Conservation (phyloP, 305 asterid species). For the Solanum hybrid region DNA sequence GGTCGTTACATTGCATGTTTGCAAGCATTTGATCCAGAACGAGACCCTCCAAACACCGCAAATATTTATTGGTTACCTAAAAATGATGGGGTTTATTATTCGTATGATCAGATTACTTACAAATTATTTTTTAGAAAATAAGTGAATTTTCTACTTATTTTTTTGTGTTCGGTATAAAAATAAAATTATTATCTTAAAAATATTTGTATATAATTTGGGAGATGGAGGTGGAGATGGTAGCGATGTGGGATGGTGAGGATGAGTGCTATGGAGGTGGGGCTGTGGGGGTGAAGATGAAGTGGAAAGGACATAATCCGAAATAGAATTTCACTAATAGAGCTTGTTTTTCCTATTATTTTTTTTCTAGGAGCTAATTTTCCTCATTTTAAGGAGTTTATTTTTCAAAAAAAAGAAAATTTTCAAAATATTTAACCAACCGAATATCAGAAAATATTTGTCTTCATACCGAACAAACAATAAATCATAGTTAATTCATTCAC, state of each 20-base stretch:
- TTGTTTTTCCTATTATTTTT: background rate
- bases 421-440: fast-evolving
- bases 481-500: background rate
- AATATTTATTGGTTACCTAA: background rate
- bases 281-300: background rate
- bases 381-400: background rate
- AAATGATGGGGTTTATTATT: background rate
- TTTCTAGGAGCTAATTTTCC: background rate
- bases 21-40: background rate
- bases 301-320: background rate
- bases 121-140: background rate
- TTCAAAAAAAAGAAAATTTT: background rate
- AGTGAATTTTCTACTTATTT: background rate
- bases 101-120: background rate
- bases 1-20: background rate
- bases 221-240: background rate
- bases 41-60: background rate
- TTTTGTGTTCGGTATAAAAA: background rate
- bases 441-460: background rate
- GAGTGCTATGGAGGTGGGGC: background rate
- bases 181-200: too few relatives aligned
- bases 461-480: background rate
- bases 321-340: too few relatives aligned
- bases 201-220: too few relatives aligned
- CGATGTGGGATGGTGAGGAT: background rate